These are phyloP conservation scores for Colletotrichum theobromicola DNA, from an alignment of 2,329 filamentous ascomycete species.

Conservation along the genomic window DNA sequence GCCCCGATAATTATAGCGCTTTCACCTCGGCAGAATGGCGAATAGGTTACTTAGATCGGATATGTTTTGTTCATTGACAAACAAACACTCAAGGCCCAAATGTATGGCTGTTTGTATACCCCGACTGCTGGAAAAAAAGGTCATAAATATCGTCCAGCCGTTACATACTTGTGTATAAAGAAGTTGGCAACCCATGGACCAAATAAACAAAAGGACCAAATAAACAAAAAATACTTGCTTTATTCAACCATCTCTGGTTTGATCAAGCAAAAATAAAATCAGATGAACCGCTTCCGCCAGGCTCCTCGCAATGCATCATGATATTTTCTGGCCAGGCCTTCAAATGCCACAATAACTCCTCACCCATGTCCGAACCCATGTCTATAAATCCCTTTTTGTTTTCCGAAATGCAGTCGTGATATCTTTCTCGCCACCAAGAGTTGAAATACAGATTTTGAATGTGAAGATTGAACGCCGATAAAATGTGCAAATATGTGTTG, in stretches of 20 bases:
- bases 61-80: background rate
- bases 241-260: background rate
- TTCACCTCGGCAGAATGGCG: too few relatives aligned
- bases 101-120: background rate
- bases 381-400: slow-evolving; percentile 15
- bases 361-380: background rate
- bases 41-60: background rate
- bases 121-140: background rate
- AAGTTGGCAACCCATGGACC: background rate
- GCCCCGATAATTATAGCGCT: too few relatives aligned
- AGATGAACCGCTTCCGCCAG: slow-evolving; percentile 4
- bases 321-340: slow-evolving; percentile 18
- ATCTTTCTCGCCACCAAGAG: background rate
- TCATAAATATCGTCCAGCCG: slow-evolving; percentile 6
- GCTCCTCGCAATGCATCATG: slow-evolving; percentile 20
- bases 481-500: background rate
- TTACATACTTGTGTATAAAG: background rate
- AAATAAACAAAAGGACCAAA: background rate
- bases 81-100: background rate
- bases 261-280: background rate
- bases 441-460: slow-evolving; percentile 4
- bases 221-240: background rate
- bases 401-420: slow-evolving; percentile 9
- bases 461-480: background rate
- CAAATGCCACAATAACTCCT: slow-evolving; percentile 22